Conservation (phyloP, 2,329 filamentous ascomycete species). For the Madurella mycetomatis region DNA sequence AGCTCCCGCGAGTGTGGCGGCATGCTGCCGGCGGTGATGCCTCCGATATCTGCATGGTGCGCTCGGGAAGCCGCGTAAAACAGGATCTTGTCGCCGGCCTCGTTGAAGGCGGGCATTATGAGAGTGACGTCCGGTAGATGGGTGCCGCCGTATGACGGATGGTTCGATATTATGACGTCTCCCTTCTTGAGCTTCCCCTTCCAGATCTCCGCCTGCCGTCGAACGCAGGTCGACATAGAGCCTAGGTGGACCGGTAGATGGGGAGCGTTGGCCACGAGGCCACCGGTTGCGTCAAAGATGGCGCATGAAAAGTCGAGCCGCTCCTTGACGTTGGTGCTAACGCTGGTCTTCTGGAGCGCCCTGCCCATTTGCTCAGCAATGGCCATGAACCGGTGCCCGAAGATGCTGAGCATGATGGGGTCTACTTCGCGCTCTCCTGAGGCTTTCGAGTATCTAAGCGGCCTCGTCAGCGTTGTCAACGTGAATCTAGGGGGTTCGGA, state of each 20-base stretch:
- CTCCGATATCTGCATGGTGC: conserved; percentile 81
- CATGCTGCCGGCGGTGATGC: conserved; percentile 79
- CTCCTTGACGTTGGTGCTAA: conserved; percentile 78
- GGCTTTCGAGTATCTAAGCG: conserved; percentile 9
- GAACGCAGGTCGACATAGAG: conserved; percentile 80
- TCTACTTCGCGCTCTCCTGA: conserved; percentile 52
- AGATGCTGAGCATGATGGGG: conserved; percentile 73
- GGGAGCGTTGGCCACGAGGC: conserved; percentile 73
- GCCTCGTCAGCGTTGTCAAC: neutral
- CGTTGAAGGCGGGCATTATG: conserved; percentile 71
- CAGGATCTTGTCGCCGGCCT: conserved; percentile 62
- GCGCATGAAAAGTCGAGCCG: conserved; percentile 80
- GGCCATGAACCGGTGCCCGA: conserved; percentile 79
- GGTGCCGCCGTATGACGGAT: conserved; percentile 79
- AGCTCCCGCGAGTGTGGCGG: conserved; percentile 66
- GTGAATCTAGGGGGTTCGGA: neutral
- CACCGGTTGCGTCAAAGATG: conserved; percentile 70
- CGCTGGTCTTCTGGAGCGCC: conserved; percentile 72
- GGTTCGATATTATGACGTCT: conserved; percentile 79
- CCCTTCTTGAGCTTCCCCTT: conserved; percentile 70
- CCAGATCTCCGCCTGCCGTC: conserved; percentile 76
- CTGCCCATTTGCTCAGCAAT: conserved; percentile 83
- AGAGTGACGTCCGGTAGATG: conserved; percentile 81
- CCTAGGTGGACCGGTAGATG: conserved; percentile 78
- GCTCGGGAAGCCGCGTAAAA: conserved; percentile 79